Evolutionary conservation across 371 early-diverging fungal species (phyloP).

Genomic region (Saksenaea oblongispora): DNA sequence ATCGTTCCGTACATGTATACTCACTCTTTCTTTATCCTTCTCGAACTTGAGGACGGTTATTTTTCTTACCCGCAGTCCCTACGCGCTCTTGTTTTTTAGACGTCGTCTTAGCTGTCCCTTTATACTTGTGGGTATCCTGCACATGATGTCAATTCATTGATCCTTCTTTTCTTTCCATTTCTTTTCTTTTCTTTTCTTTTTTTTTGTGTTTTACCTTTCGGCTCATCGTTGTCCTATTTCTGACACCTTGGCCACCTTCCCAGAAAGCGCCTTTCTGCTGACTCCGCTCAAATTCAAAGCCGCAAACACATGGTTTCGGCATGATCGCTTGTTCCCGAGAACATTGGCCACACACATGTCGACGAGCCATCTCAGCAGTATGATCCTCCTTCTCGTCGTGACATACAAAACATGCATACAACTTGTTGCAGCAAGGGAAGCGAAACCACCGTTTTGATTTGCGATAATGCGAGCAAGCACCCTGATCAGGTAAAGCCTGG

Average conservation of each 20-base stretch:
- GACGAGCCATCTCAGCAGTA: constrained; percentile 65
- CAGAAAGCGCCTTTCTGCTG: constrained; percentile 73
- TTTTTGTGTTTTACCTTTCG: constrained; percentile 78
- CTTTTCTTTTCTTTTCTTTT: constrained; percentile 16
- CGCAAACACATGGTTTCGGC: constrained; percentile 50
- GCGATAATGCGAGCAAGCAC: constrained; percentile 91
- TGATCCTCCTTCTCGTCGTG: constrained; percentile 86
- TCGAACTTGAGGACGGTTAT: constrained; percentile 8
- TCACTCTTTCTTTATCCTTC: constrained; percentile 11
- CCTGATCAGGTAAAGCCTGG: constrained; percentile 78
- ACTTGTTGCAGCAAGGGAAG: constrained; percentile 82
- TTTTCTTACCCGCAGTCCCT: constrained; percentile 41
- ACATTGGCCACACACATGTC: constrained; percentile 95
- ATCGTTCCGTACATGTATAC: neutral
- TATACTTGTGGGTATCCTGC: constrained; percentile 51
- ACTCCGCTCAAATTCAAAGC: constrained; percentile 63
- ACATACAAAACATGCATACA: constrained; percentile 94
- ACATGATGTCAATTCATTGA: neutral
- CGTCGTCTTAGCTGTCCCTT: constrained; percentile 45
- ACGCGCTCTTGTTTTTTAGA: constrained; percentile 63
- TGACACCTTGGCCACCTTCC: constrained; percentile 97
- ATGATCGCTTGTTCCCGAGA: constrained; percentile 79
- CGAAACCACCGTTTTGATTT: constrained; percentile 96
- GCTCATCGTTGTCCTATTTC: constrained; percentile 83
- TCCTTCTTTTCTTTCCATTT: neutral